phyloP scores from a whole-genome alignment of 2,329 filamentous ascomycete species.

The Paradendryphiella salina region DNA sequence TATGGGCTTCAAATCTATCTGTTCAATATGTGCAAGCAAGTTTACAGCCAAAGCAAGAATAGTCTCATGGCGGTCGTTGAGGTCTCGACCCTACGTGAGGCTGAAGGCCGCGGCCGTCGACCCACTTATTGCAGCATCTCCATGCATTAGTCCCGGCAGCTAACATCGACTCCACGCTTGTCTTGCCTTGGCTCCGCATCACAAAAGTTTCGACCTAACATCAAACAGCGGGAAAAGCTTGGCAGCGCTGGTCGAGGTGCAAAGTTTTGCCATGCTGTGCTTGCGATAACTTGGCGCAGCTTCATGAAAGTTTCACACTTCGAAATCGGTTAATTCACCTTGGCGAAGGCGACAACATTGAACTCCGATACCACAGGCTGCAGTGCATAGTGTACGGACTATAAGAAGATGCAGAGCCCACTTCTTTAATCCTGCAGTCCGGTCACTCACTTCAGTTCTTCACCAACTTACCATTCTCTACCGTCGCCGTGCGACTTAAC shows the following conservation, averaged over 20 bases:
- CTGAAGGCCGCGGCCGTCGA: conserved; percentile 22
- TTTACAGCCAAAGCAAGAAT: not conserved
- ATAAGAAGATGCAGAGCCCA: conserved; percentile 34
- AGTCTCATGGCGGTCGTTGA: conserved; percentile 6
- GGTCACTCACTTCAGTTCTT: conserved; percentile 46
- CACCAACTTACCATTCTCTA: conserved; percentile 30
- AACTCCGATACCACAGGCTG: conserved; percentile 13
- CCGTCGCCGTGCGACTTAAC: conserved; percentile 41
- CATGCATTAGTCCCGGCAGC: conserved; percentile 15
- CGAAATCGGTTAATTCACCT: conserved; percentile 39
- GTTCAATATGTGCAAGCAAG: not conserved
- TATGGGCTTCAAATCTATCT: no score
- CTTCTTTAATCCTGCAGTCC: conserved; percentile 42
- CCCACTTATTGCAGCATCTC: conserved; percentile 18
- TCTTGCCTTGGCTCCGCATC: conserved; percentile 38
- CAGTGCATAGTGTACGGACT: conserved; percentile 21
- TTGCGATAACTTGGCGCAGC: conserved; percentile 41
- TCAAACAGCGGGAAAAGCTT: conserved; percentile 39
- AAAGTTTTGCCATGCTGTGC: conserved; percentile 31
- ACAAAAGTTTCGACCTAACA: conserved; percentile 41
- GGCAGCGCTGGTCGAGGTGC: conserved; percentile 22
- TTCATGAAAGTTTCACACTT: conserved; percentile 47
- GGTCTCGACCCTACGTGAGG: conserved; percentile 9
- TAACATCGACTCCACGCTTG: conserved; percentile 24
- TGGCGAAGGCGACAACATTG: conserved; percentile 31